These are phyloP conservation scores for Aspergillus novofumigatus DNA, from an alignment of 2,329 filamentous ascomycete genomes.

Conservation along the genomic window DNA sequence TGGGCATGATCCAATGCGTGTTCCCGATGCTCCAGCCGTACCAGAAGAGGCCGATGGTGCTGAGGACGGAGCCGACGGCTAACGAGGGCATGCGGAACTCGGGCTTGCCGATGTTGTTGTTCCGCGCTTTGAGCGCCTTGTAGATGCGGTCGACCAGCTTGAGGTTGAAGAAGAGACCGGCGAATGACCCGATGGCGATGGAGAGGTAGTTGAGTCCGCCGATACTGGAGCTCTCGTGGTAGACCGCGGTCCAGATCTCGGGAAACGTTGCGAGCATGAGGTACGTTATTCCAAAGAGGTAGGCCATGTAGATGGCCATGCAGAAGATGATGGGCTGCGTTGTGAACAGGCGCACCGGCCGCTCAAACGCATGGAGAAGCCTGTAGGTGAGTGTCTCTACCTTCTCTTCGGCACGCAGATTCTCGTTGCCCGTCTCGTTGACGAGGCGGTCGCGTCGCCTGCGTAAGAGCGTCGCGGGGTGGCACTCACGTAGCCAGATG, in stretches of 20 bases:
- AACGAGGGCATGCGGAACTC: conserved; percentile 63
- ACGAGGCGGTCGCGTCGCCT: conserved; percentile 39
- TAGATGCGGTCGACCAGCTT: conserved; percentile 47
- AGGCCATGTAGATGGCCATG: conserved; percentile 50
- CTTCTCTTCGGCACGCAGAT: neutral
- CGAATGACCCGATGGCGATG: conserved; percentile 54
- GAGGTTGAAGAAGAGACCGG: conserved; percentile 49
- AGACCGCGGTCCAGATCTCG: conserved; percentile 49
- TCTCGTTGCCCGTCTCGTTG: neutral
- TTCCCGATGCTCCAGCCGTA: conserved; percentile 56
- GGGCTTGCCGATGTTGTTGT: conserved; percentile 44
- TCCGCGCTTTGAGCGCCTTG: conserved; percentile 42
- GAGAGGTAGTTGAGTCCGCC: conserved; percentile 59
- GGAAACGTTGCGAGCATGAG: conserved; percentile 59
- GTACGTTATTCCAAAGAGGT: conserved; percentile 57
- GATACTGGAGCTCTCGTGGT: conserved; percentile 49
- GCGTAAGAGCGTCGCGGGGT: conserved; percentile 57
- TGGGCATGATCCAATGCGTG: conserved; percentile 52
- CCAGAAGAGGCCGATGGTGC: conserved; percentile 52
- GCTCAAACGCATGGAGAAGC: conserved; percentile 14
- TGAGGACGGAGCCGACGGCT: conserved; percentile 49
- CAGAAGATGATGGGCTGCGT: conserved; percentile 57
- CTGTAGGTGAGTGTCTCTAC: conserved; percentile 32
- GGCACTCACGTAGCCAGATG: conserved; percentile 59
- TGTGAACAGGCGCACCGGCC: conserved; percentile 50